These are phyloP conservation scores for Apostasia shenzhenica DNA, from an alignment of 106 monocot species.

Conservation along the genomic window DNA sequence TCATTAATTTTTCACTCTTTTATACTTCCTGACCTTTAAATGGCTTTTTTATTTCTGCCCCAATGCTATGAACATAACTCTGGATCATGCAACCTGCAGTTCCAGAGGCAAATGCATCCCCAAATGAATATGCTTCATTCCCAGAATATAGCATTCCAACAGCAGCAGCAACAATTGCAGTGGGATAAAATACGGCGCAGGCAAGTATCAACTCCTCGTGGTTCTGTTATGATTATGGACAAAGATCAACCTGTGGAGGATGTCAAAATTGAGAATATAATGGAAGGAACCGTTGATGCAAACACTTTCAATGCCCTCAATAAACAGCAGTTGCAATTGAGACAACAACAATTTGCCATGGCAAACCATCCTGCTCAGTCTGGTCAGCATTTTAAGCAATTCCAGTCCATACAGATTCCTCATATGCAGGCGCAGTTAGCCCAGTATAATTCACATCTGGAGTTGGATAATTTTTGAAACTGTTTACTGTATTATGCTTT, in stretches of 20 bases:
- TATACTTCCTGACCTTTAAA: no score
- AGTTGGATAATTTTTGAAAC: background rate
- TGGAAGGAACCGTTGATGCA: slow-evolving; percentile 42
- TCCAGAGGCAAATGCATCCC: slow-evolving; percentile 46
- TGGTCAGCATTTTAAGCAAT: slow-evolving; percentile 52
- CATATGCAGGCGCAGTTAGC: slow-evolving; percentile 60
- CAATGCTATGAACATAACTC: background rate
- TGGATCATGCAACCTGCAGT: slow-evolving; percentile 3
- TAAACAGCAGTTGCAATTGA: slow-evolving; percentile 53
- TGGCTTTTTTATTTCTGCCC: background rate
- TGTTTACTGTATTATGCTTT: background rate
- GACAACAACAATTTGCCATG: slow-evolving; percentile 65
- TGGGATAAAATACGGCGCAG: slow-evolving; percentile 26
- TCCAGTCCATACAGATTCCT: slow-evolving; percentile 48
- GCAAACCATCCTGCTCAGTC: slow-evolving; percentile 22
- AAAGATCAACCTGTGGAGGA: slow-evolving; percentile 45
- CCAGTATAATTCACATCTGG: background rate
- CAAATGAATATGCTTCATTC: slow-evolving; percentile 44
- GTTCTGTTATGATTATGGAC: slow-evolving; percentile 34
- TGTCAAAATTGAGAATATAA: slow-evolving; percentile 55
- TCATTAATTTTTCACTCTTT: no score
- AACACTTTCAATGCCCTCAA: slow-evolving; percentile 19
- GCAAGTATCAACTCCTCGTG: slow-evolving; percentile 28
- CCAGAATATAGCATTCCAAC: slow-evolving; percentile 59
- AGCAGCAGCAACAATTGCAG: slow-evolving; percentile 40